phyloP scores from a whole-genome alignment of 164 flowering plant species.

The Stephania yunnanensis region DNA sequence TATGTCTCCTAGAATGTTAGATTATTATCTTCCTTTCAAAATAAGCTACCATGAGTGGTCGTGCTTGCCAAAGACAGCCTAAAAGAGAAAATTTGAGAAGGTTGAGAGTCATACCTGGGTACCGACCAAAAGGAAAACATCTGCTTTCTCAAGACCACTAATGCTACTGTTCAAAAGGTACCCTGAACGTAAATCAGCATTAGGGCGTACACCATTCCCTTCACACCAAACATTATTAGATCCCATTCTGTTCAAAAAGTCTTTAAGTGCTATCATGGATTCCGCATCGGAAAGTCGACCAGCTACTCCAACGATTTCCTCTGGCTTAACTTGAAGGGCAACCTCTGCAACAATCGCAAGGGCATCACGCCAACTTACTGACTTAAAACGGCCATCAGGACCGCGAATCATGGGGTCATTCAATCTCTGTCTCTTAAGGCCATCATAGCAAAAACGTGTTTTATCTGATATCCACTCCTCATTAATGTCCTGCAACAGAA shows the following conservation, averaged over 20 bases:
- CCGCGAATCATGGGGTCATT: slow-evolving; percentile 99
- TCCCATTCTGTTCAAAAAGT: slow-evolving; percentile 84
- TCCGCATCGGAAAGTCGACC: slow-evolving; percentile 96
- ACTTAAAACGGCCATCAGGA: slow-evolving; percentile 89
- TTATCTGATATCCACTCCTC: slow-evolving; percentile 99
- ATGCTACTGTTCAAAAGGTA: slow-evolving; percentile 74
- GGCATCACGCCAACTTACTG: slow-evolving; percentile 98
- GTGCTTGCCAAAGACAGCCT: neutral
- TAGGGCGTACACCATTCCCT: slow-evolving; percentile 60
- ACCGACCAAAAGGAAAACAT: slow-evolving; percentile 88
- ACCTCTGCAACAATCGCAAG: slow-evolving; percentile 88
- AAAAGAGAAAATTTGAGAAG: neutral
- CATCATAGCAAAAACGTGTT: slow-evolving; percentile 98
- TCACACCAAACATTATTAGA: slow-evolving; percentile 91
- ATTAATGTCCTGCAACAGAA: slow-evolving; percentile 74
- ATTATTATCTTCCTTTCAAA: too few species aligned
- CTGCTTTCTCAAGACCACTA: slow-evolving; percentile 92
- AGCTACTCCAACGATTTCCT: slow-evolving; percentile 92
- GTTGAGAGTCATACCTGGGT: slow-evolving; percentile 60
- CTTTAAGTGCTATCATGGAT: slow-evolving; percentile 97
- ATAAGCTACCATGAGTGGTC: too few species aligned
- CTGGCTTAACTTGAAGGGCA: slow-evolving; percentile 60
- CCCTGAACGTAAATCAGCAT: slow-evolving; percentile 89
- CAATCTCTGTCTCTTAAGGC: slow-evolving; percentile 92
- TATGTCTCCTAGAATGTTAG: too few species aligned